Base-by-base conservation (phyloP, 2,329 filamentous ascomycete species). In the Colletotrichum cordylinicola region DNA sequence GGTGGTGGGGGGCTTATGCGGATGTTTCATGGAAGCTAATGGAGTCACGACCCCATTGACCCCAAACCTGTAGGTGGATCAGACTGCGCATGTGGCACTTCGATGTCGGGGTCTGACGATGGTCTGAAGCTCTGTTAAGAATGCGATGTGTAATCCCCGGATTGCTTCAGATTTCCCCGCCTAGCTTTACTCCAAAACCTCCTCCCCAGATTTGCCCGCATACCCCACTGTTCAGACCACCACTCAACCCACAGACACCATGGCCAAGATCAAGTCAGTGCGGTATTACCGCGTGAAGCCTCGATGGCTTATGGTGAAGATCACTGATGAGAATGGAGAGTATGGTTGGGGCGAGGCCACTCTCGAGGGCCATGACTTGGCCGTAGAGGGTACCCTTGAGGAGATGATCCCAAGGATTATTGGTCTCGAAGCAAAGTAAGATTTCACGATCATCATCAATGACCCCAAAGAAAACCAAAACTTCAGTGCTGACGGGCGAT, bases 241-340 rank as follows among this genome's bases (percentile, higher is more conserved):
- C 33, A 15, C 15, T 5, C 24, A 43, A 31, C 21, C 8, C 55
- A 68, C 35, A 31, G 6, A 64, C 56, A 48, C 6, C 56, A 77
- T 77, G 75, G 58, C 84, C 21, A 77, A 90, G 78, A 93, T 94
- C 80, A 88, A 89, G 76, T 86, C 82, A 13, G 90, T 94, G 33
- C 91, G 93, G 80, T 93, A 93, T 80, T 94, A 94, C 82, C 89
- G 92, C 39, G 90, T 94, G 35, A 90, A 91, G 75, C 92, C 92
- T 29, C 86, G 92, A 66, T 94, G 92, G 92, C 87, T 94, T 1
- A 93, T 94, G 78, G 92, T 94, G 79, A 94, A 94, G 81, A 88
- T 94, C 77, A 90, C 88, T 8, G 92, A 94, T 80, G 89, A 90
- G 56, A 86, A 88, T 8, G 91, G 89, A 9, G 85, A 89, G 52